Evolutionary conservation across 108 stramenopile genomes (phyloP), one percentile per base, ranked within the genome.

Genomic region (Epithemia pelagica): DNA sequence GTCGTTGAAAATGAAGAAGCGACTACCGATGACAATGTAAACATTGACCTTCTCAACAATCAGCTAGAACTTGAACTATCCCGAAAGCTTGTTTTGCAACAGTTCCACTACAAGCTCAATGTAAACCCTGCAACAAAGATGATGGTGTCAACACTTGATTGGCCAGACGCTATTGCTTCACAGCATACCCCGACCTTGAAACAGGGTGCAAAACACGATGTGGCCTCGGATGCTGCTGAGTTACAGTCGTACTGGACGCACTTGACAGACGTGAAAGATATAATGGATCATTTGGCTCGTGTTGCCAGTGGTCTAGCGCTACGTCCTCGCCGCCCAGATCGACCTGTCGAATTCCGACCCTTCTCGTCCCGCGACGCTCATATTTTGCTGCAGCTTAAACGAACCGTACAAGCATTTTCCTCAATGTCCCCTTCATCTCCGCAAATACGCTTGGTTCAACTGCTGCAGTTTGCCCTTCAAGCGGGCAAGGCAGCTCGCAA

Each of bases 331-430:
- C 75, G 90, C 30, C 86, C 88, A 1, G 81, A 77, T 71, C 72
- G 87, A 59, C 76, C 73, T 1, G 86, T 89, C 1, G 24, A 77
- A 28, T 92, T 92, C 62, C 80, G 85, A 53, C 90, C 90, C 0
- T 92, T 82, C 60, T 86, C 84, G 7, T 85, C 84, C 18, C 75
- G 90, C 30, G 90, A 92, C 73, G 87, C 90, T 18, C 90, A 88
- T 66, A 80, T 92, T 26, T 55, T 92, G 60, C 63, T 89, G 46
- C 90, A 92, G 64, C 64, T 92, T 57, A 92, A 92, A 58, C 80
- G 88, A 51, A 92, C 88, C 1, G 66, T 66, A 25, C 86, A 87
- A 55, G 66, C 81, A 7, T 59, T 71, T 32, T 61, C 8, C 20
- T 30, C 24, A 10, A 61, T 30, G 15, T 22, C 25, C 30, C 32